Evolutionary conservation across 176 grass and related monocot genomes (phyloP).

Genomic region (Musa acuminata): DNA sequence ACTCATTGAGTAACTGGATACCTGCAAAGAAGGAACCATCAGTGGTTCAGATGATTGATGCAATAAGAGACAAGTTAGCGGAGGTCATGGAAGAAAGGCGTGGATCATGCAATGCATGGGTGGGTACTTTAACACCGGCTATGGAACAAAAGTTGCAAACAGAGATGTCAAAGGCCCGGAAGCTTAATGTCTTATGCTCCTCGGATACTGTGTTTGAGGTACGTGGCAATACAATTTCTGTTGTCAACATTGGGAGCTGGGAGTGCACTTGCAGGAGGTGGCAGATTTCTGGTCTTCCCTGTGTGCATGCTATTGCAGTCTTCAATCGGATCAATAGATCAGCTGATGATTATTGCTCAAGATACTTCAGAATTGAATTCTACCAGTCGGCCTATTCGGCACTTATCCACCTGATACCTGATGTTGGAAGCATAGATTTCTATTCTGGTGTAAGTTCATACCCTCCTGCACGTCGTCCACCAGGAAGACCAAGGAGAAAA

Average conservation of each 20-base stretch:
- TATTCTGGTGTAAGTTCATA: constrained; percentile 45
- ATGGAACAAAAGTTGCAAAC: constrained; percentile 77
- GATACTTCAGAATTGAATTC: constrained; percentile 63
- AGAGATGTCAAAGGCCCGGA: constrained; percentile 54
- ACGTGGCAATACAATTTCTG: constrained; percentile 64
- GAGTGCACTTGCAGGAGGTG: constrained; percentile 90
- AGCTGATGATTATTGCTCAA: constrained; percentile 71
- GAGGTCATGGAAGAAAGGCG: constrained; percentile 63
- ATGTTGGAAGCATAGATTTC: constrained; percentile 75
- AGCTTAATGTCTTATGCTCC: constrained; percentile 77
- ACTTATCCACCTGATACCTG: constrained; percentile 70
- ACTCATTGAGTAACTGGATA: constrained; percentile 94
- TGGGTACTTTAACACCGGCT: constrained; percentile 61
- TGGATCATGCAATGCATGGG: constrained; percentile 24
- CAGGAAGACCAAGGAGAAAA: constrained; percentile 82
- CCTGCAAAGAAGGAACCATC: constrained; percentile 77
- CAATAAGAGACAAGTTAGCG: constrained; percentile 56
- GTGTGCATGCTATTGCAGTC: constrained; percentile 83
- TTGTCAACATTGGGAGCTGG: constrained; percentile 76
- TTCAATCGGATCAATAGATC: constrained; percentile 54
- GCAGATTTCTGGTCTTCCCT: constrained; percentile 85
- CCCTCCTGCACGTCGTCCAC: constrained; percentile 45
- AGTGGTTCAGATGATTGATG: constrained; percentile 70
- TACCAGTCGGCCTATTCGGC: constrained; percentile 65
- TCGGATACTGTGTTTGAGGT: constrained; percentile 96